Evolutionary conservation across 1,284 basidiomycete species (phyloP), one percentile per base, ranked within the genome.

Genomic region (Rhodofomes roseus): DNA sequence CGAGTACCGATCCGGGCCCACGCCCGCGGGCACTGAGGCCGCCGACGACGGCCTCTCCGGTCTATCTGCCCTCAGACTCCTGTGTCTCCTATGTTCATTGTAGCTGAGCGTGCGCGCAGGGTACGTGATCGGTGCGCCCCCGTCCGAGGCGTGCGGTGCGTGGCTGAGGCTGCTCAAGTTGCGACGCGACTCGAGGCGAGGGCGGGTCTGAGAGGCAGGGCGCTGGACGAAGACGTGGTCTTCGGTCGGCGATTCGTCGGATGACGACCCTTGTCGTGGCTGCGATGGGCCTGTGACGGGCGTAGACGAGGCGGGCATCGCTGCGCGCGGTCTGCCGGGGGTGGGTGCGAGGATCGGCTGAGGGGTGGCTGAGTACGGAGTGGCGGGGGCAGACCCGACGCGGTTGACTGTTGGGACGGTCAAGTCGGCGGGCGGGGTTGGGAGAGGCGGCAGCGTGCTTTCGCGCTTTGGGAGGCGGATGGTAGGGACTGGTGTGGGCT

Each of bases 101-200:
- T 58, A 55, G 60, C 60, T 61, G 22, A 57, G 8, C 36, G 43
- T 27, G 40, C 59, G 55, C 23, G n/a, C 56, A 20, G 37, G 56
- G 16, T 40, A 43, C 18, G 41, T 9, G 44, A 60, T 31, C 11
- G 31, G 9, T n/a, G n/a, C 5, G 31, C 31, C 31, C 5, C 31
- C 31, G 12, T 43, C 57, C 29, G 29, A 12, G n/a, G 27, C 34
- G 6, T 37, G 37, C 25, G 50, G 31, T 11, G 29, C 37, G 16
- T 27, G 40, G 27, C 34, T 14, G 2, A 39, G 46, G 54, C 25
- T 43, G 36, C 58, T 48, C 16, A 20, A 4, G 8, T 41, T 37
- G 51, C 50, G 55, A 16, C 44, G 50, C 9, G n/a, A 31, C 6
- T 9, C n/a, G 51, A 18, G 8, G 9, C 41, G 27, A 11, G 52